A percentile compares a stretch with the other conserved stretches of the same genome.
These are phyloP conservation scores for Colletotrichum sp. DNA, from an alignment of 2,329 filamentous ascomycete species.

Conservation along the genomic window DNA sequence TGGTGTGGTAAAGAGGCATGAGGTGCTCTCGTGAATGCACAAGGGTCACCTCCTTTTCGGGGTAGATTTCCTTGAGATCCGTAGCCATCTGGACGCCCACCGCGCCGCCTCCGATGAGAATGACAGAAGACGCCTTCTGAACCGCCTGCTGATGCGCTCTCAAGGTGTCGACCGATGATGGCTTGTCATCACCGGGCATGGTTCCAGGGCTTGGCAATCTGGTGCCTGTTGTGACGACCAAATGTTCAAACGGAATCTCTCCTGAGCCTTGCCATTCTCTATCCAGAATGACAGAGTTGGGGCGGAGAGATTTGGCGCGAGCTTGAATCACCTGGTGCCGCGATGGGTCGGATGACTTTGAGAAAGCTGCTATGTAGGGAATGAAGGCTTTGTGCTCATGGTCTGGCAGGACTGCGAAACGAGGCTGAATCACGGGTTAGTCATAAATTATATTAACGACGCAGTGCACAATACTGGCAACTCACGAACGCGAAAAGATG, in stretches of 20 bases:
- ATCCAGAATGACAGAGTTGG: not conserved
- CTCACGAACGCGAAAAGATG: constrained; percentile 8
- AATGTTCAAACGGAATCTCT: not conserved
- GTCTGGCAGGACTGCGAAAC: constrained; percentile 44
- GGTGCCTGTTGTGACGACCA: constrained; percentile 1
- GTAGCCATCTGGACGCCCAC: constrained; percentile 53
- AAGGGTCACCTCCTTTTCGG: constrained; percentile 48
- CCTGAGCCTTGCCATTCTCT: constrained; percentile 1
- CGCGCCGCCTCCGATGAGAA: constrained; percentile 48
- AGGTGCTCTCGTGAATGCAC: constrained; percentile 49
- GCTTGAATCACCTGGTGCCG: constrained; percentile 3
- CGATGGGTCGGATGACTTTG: not conserved
- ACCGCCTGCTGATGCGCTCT: constrained; percentile 29
- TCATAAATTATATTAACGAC: no score
- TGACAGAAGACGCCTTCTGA: constrained; percentile 24
- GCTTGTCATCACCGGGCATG: not conserved
- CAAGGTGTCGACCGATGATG: constrained; percentile 31
- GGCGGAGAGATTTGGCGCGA: not conserved
- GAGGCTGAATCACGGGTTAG: constrained; percentile 35
- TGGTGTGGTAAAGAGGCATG: constrained; percentile 28
- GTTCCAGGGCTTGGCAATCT: not conserved
- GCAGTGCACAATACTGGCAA: not conserved
- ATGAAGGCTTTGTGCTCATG: constrained; percentile 51
- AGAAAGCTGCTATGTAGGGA: constrained; percentile 38
- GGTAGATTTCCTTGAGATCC: constrained; percentile 50